Conservation (phyloP, 192 early-diverging fungal species). For the Mortierella alpina region DNA sequence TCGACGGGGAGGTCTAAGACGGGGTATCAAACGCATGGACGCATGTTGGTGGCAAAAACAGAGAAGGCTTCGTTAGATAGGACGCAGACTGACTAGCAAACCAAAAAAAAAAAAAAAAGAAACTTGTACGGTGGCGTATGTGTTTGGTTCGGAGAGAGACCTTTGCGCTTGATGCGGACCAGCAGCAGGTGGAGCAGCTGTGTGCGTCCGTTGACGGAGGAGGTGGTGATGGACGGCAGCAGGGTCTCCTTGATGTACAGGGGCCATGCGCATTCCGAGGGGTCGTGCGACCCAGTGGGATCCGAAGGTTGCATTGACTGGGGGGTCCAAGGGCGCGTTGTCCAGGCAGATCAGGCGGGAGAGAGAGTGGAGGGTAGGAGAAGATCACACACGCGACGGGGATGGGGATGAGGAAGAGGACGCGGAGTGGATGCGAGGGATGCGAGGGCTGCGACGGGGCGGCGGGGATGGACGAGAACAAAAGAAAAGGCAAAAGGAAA, state of each 20-base stretch:
- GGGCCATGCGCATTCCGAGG: conserved; percentile 66
- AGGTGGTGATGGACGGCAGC: conserved; percentile 58
- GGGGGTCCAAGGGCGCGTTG: not conserved
- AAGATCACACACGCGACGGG: conserved; percentile 2
- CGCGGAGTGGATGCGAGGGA: not conserved
- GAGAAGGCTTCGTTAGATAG: not conserved
- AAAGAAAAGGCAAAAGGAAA: not conserved
- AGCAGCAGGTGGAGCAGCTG: conserved; percentile 61
- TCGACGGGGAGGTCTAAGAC: conserved; percentile 60
- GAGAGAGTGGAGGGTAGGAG: not conserved
- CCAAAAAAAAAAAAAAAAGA: not conserved
- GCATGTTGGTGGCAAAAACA: not conserved
- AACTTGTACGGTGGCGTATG: not conserved
- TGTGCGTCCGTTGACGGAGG: conserved; percentile 63
- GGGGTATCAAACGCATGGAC: too few species aligned
- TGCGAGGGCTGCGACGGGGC: conserved; percentile 2
- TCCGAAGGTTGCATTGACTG: conserved; percentile 32
- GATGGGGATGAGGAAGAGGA: not conserved
- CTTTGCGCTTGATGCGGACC: conserved; percentile 60
- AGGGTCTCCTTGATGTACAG: conserved; percentile 62
- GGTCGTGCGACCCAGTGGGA: conserved; percentile 45
- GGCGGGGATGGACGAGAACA: not conserved
- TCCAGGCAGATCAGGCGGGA: not conserved
- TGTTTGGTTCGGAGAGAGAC: not conserved
- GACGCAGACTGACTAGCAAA: not conserved